A percentile compares a stretch with the other conserved stretches of the same genome.
Evolutionary conservation across 73 alveolate genomes (phyloP).

Genomic region (Paraurostyla sp.): DNA sequence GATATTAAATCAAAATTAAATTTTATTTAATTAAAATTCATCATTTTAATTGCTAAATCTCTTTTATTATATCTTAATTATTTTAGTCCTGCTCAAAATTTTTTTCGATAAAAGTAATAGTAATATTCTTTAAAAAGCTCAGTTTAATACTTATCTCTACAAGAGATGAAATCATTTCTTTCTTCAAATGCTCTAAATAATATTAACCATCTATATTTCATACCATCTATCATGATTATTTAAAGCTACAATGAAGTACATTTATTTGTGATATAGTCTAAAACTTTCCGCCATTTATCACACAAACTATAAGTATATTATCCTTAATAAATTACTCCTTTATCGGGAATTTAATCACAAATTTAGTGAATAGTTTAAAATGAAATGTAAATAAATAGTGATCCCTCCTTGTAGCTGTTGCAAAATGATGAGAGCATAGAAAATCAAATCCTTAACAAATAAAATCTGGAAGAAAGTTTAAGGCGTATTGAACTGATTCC

Average conservation of each 20-base stretch:
- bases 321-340: neutral
- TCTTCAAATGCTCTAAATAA: neutral
- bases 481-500: neutral
- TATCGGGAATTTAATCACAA: conserved; percentile 13
- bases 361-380: neutral
- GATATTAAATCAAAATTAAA: no score
- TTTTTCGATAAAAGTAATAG: neutral
- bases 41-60: neutral
- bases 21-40: no score
- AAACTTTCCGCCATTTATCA: neutral
- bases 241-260: neutral
- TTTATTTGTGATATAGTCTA: neutral
- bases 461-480: neutral
- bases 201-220: neutral
- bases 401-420: conserved; percentile 42
- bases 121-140: neutral
- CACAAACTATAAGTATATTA: neutral
- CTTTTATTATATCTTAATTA: neutral
- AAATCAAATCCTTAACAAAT: neutral
- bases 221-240: conserved; percentile 16
- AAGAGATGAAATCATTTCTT: neutral
- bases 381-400: neutral
- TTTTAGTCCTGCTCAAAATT: neutral
- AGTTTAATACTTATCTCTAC: neutral
- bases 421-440: neutral